phyloP scores from a whole-genome alignment of 257 asterid genomes.

The Datura wrightii region DNA sequence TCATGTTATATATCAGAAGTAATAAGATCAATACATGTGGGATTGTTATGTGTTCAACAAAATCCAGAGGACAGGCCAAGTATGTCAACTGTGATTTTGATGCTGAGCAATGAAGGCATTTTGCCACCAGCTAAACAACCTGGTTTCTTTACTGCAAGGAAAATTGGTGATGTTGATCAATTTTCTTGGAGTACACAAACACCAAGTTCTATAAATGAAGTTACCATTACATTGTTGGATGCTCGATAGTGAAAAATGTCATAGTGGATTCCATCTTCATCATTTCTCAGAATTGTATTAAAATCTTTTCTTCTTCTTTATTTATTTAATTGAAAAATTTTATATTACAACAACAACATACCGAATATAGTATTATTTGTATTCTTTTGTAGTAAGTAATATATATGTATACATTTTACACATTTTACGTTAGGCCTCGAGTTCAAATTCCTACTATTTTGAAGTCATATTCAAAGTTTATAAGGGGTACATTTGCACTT shows the following conservation, averaged over 20 bases:
- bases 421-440: neutral
- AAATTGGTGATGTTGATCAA: neutral
- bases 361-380: neutral
- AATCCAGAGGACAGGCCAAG: constrained; percentile 46
- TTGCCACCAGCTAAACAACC: constrained; percentile 46
- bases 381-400: neutral
- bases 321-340: neutral
- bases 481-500: neutral
- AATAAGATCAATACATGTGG: constrained; percentile 45
- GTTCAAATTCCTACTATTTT: neutral
- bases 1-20: constrained; percentile 33
- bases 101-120: constrained; percentile 42
- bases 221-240: constrained; percentile 35
- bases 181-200: constrained; percentile 28
- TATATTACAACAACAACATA: neutral
- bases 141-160: constrained; percentile 44
- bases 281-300: neutral
- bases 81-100: constrained; percentile 46
- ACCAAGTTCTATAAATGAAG: constrained; percentile 30
- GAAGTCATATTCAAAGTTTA: neutral
- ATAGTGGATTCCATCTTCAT: neutral
- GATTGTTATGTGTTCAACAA: constrained; percentile 50
- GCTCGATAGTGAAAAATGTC: constrained; percentile 29
- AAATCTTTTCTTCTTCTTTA: neutral
- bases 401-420: neutral